A percentile compares a stretch with the other conserved stretches of the same genome.
phyloP scores from a whole-genome alignment of 768 basidiomycete species.

The Omphalotus guepiniiformis region DNA sequence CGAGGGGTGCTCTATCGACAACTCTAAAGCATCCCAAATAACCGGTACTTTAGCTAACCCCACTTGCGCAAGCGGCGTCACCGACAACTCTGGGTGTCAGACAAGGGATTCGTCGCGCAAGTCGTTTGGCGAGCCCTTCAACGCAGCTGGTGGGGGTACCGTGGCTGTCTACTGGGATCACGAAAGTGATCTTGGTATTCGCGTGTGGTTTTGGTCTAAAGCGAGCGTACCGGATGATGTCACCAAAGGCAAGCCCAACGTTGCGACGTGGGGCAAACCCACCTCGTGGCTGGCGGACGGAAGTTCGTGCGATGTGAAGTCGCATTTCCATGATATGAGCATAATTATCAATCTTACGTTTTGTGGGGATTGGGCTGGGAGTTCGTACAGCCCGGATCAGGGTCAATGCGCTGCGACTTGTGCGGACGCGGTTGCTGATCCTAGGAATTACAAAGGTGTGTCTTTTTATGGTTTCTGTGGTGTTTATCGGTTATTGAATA shows the following conservation, averaged over 20 bases:
- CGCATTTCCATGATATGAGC: conserved; percentile 30
- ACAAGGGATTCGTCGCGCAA: conserved; percentile 27
- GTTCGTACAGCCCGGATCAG: conserved; percentile 31
- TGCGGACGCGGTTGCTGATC: conserved; percentile 39
- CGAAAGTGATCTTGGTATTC: conserved; percentile 22
- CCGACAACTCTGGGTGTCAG: conserved; percentile 24
- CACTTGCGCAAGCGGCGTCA: conserved; percentile 22
- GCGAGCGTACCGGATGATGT: conserved; percentile 29
- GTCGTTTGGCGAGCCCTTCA: conserved; percentile 17
- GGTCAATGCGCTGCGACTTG: conserved; percentile 43
- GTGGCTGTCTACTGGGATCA: conserved; percentile 29
- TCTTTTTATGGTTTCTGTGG: conserved; percentile 3
- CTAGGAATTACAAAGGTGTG: conserved; percentile 45
- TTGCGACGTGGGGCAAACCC: conserved; percentile 30
- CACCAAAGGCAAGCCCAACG: conserved; percentile 23
- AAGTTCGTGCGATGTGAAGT: conserved; percentile 26
- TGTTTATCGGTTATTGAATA: background rate
- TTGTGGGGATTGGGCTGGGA: conserved; percentile 43
- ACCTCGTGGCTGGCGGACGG: conserved; percentile 29
- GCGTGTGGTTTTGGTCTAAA: conserved; percentile 32
- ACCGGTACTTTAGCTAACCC: conserved; percentile 17
- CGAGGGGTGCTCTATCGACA: conserved; percentile 27
- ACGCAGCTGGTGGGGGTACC: conserved; percentile 22
- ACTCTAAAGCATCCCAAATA: conserved; percentile 10
- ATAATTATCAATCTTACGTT: conserved; percentile 39